Evolutionary conservation across 345 rosid genomes (phyloP).

Genomic region (Salix viminalis): DNA sequence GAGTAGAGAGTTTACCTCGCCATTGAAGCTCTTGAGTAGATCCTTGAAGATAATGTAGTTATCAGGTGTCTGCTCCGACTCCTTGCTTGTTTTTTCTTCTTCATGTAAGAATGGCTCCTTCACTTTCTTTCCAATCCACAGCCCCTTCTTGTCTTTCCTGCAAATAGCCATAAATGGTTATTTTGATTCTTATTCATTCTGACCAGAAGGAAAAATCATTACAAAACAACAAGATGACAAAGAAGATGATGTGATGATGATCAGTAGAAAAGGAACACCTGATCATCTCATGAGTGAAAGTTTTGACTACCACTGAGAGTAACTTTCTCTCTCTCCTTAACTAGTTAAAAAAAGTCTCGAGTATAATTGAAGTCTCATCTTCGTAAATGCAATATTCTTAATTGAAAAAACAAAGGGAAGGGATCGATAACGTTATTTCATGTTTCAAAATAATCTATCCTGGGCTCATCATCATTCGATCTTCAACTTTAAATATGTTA

Average conservation of each 20-base stretch:
- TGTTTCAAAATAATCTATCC: no score
- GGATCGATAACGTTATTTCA: no score
- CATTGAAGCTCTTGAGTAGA: constrained; percentile 34
- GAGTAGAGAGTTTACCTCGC: not conserved
- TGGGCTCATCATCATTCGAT: no score
- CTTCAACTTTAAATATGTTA: not conserved
- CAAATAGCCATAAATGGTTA: not conserved
- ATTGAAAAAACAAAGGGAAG: no score
- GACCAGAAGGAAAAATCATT: not conserved
- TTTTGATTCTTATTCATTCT: constrained; percentile 2
- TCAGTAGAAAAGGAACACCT: not conserved
- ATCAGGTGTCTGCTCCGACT: constrained; percentile 15
- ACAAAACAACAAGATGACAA: not conserved
- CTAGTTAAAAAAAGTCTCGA: no score
- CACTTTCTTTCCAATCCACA: constrained; percentile 11
- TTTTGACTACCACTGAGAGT: not conserved
- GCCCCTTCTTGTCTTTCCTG: constrained; percentile 24
- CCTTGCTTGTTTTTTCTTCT: constrained; percentile 13
- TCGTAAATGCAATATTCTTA: no score
- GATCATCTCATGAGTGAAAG: not conserved
- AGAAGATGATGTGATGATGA: not conserved
- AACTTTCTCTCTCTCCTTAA: not conserved
- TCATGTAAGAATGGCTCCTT: constrained; percentile 13
- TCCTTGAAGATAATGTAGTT: constrained; percentile 48
- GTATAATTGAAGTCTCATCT: no score